Base-by-base conservation (phyloP, 805 yeast genomes). In the Candida berthetii region DNA sequence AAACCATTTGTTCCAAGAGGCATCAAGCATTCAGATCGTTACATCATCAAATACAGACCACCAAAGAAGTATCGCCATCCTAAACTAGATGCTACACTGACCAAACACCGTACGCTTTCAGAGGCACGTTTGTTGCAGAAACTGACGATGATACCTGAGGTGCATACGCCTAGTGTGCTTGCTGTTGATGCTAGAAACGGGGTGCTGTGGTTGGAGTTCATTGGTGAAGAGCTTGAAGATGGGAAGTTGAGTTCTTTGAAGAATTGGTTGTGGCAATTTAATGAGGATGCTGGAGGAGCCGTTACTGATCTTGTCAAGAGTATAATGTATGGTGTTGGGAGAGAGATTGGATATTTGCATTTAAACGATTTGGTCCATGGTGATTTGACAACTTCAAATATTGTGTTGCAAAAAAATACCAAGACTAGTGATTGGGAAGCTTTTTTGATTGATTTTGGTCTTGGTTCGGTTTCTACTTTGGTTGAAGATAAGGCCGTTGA, bases 401-500 rank as follows among this genome's bases (percentile, higher is more conserved):
- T 89, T 20, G 73, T 93, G 36, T 55, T 90, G 14, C 65, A 64
- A 16, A 57, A 61, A 38, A 36, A 42, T 24, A 36, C 44, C 11
- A 39, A 40, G 3, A 38, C 31, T 2, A 44, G 33, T 3, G 33
- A 32, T 3, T 63, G 63, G 61, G 54, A 46, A 22, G 88, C 95
- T 0, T 75, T 68, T 28, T 61, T 93, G 48, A 93, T 93, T 41
- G 99, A 93, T 57, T 93, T 93, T 64, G 99, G 99, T 0, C 69
- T 93, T 16, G 85, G 95, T 2, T 78, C 89, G 11, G 80, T 80
- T 43, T 79, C 95, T 0, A 71, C 73, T 1, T 58, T 88, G 46
- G 74, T 85, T 0, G 99, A 93, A 53, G 98, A 91, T 55, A 89
- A 87, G 61, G 98, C 98, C 3, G 99, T 93, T n/a, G 99, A 93